Evolutionary conservation across 805 yeast species (phyloP).

Genomic region (Blastobotrys muscicola): DNA sequence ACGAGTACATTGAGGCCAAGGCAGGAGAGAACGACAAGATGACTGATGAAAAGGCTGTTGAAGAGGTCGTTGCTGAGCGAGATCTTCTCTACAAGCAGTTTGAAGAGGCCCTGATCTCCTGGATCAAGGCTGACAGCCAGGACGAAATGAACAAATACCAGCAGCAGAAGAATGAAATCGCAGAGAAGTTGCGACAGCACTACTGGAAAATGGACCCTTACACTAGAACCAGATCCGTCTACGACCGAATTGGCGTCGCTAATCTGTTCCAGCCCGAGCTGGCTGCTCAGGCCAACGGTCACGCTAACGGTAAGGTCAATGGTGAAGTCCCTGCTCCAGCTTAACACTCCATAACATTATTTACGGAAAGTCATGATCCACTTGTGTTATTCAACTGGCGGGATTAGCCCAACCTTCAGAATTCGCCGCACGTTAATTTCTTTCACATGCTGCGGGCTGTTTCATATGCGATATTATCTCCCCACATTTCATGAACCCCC

Average conservation of each 20-base stretch:
- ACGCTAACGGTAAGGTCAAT: too few relatives aligned
- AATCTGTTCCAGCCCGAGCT: constrained; percentile 31
- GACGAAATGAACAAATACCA: constrained; percentile 41
- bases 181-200: constrained; percentile 47
- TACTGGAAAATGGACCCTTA: constrained; percentile 71
- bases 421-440: too few relatives aligned
- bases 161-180: constrained; percentile 36
- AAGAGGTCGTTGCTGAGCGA: constrained; percentile 42
- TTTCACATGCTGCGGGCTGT: too few relatives aligned
- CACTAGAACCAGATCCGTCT: constrained; percentile 65
- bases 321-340: too few relatives aligned
- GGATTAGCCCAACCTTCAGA: too few relatives aligned
- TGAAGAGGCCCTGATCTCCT: constrained; percentile 56
- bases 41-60: constrained; percentile 38
- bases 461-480: too few relatives aligned
- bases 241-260: constrained; percentile 64
- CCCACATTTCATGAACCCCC: too few relatives aligned
- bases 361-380: too few relatives aligned
- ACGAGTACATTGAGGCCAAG: constrained; percentile 53
- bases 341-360: too few relatives aligned
- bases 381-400: too few relatives aligned
- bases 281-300: not conserved
- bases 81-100: constrained; percentile 43
- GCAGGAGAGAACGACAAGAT: constrained; percentile 44
- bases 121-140: constrained; percentile 54